Evolutionary conservation across 2,329 filamentous ascomycete genomes (phyloP), one percentile per base, ranked within the genome.

Genomic region (Camillea tinctor): DNA sequence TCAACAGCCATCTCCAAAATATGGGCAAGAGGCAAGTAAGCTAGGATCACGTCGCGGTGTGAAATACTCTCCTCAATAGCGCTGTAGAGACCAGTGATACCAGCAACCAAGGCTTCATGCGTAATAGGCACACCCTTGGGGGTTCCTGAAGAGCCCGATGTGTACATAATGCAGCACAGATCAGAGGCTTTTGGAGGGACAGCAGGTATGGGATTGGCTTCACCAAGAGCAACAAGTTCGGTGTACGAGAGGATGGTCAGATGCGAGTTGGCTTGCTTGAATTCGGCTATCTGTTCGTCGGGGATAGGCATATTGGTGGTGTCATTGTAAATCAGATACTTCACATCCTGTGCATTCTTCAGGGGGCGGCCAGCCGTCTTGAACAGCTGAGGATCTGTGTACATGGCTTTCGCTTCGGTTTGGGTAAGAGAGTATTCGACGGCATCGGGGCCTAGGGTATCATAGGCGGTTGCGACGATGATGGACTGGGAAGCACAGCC

Each of bases 1-100:
- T 99, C 95, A 66, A 99, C 92, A 60, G 94, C 90, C 76, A 97
- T 95, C 76, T 99, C 95, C 70, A 99, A 88, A 70, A 98, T 98
- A 74, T 99, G 95, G 1, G 95, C 93, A 56, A 96, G 88, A 1
- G 95, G 95, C 15, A 99, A 86, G 76, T 98, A 99, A 21, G 93
- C 92, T 52, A 99, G 84, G 50, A 98, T 82, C 52, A 85, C 84
- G 68, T 99, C 95, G 52, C 84, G 86, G 60, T 89, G 87, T 61
- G 88, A 89, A 54, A 98, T 85, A 70, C 89, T 89, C 60, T 89
- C 87, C 21, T 90, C 91, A 53, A 98, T 88, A 63, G 92, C 88
- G 50, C 84, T 84, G 71, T 89, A 86, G 52, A 97, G 86, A 73
- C 95, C 95, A 52, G 94, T 90, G 65, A 97, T 85, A 58, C 90